Percentiles rank a stretch among this genome's conserved stretches.
Evolutionary conservation across 2,329 filamentous ascomycete species (phyloP).

Genomic region (Neoascochyta sp.): DNA sequence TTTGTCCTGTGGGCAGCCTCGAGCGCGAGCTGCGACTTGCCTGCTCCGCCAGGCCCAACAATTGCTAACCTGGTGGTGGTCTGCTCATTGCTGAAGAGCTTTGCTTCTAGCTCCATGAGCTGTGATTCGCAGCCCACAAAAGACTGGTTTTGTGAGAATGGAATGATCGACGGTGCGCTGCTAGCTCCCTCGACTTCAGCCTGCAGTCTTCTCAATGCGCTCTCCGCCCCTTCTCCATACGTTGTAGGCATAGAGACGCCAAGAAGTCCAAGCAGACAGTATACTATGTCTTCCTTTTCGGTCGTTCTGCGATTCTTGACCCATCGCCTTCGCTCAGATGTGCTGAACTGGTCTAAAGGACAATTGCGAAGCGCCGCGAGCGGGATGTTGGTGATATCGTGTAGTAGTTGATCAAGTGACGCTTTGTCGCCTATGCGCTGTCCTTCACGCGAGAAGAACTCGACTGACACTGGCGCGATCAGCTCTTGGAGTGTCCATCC

Average conservation of each 20-base stretch:
- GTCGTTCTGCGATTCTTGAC: slow-evolving; percentile 17
- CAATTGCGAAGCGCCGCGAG: slow-evolving; percentile 10
- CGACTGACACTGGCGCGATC: slow-evolving; percentile 9
- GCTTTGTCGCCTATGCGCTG: slow-evolving; percentile 9
- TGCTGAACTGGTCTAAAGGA: slow-evolving; percentile 18
- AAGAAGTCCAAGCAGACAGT: slow-evolving; percentile 25
- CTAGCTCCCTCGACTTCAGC: slow-evolving; percentile 9
- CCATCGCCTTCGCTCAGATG: slow-evolving; percentile 17
- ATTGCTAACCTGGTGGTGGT: slow-evolving; percentile 17
- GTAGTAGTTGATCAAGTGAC: slow-evolving; percentile 9
- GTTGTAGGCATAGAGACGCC: slow-evolving; percentile 12
- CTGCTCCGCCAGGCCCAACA: slow-evolving; percentile 14
- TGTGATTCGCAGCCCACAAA: slow-evolving; percentile 25
- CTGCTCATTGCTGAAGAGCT: slow-evolving; percentile 15
- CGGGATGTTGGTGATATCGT: slow-evolving; percentile 14
- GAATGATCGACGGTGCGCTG: slow-evolving; percentile 20
- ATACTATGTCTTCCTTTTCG: slow-evolving; percentile 22
- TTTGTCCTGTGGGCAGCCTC: slow-evolving; percentile 41
- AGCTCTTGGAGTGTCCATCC: slow-evolving; percentile 13
- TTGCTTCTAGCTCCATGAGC: slow-evolving; percentile 24
- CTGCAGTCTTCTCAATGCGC: slow-evolving; percentile 11
- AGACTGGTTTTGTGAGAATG: slow-evolving; percentile 21
- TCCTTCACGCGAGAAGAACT: slow-evolving; percentile 15
- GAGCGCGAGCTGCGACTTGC: slow-evolving; percentile 28
- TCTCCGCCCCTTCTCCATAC: slow-evolving; percentile 20